Conservation (phyloP, 495 filamentous ascomycete genomes). For the Staphylotrichum longicolle region DNA sequence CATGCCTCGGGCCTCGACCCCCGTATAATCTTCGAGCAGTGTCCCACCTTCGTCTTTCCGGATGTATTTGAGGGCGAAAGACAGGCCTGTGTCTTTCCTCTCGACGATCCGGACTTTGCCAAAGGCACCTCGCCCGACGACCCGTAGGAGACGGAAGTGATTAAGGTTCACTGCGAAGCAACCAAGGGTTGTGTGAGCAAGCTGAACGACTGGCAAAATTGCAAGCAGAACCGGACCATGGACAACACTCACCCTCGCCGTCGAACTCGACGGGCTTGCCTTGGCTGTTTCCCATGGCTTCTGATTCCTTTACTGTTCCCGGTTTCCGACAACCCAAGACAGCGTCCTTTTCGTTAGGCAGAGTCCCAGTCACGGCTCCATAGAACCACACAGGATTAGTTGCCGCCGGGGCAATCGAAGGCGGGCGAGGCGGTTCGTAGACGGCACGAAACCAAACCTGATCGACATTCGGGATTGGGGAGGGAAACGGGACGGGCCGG, state of each 20-base stretch:
- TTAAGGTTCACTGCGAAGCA: constrained; percentile 78
- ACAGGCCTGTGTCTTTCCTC: constrained; percentile 85
- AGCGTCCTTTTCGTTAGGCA: not conserved
- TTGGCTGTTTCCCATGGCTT: constrained; percentile 83
- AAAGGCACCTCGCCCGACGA: constrained; percentile 96
- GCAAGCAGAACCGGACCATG: not conserved
- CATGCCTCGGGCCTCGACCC: not conserved
- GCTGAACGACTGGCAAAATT: not conserved
- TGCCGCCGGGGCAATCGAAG: constrained; percentile 12
- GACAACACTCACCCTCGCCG: constrained; percentile 68
- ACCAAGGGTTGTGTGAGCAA: not conserved
- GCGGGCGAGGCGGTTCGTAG: constrained; percentile 5
- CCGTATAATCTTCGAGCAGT: not conserved
- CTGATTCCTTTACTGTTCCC: constrained; percentile 6
- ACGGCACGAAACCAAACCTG: constrained; percentile 13
- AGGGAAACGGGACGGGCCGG: constrained; percentile 1
- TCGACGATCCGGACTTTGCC: constrained; percentile 98
- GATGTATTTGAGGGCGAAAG: constrained; percentile 97
- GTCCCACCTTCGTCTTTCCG: constrained; percentile 93
- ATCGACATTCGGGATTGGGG: constrained; percentile 18
- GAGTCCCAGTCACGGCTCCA: not conserved
- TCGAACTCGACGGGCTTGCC: constrained; percentile 90
- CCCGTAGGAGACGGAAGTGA: constrained; percentile 90
- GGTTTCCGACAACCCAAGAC: not conserved
- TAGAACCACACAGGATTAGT: constrained; percentile 2